phyloP scores from a whole-genome alignment of 2,329 filamentous ascomycete genomes.

The Aspergillus neoniger region DNA sequence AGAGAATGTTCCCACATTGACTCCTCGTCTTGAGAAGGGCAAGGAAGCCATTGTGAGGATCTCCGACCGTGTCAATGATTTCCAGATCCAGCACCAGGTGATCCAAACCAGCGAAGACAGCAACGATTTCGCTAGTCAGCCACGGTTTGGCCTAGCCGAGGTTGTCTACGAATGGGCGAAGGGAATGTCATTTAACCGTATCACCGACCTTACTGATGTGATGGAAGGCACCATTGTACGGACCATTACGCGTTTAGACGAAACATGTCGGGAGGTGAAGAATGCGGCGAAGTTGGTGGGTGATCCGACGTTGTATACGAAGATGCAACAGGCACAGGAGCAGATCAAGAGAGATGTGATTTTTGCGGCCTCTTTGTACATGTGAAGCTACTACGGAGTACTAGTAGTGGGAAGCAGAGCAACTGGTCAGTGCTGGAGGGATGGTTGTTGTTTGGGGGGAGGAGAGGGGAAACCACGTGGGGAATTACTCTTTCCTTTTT shows the following conservation, averaged over 20 bases:
- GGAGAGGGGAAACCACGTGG: conserved; percentile 15
- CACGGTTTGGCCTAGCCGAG: conserved; percentile 91
- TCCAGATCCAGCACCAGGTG: conserved; percentile 88
- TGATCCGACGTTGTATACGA: conserved; percentile 86
- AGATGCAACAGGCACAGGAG: conserved; percentile 97
- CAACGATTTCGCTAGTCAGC: conserved; percentile 85
- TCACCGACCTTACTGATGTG: conserved; percentile 92
- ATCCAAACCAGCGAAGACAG: conserved; percentile 86
- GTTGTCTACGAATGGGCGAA: conserved; percentile 98
- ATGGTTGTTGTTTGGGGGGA: neutral
- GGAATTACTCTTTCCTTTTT: neutral
- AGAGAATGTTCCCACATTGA: conserved; percentile 75
- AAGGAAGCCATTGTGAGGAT: conserved; percentile 85
- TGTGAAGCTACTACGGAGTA: conserved; percentile 55
- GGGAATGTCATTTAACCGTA: conserved; percentile 98
- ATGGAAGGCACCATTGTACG: conserved; percentile 96
- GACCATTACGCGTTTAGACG: conserved; percentile 89
- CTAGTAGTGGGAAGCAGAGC: neutral
- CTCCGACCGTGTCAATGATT: conserved; percentile 86
- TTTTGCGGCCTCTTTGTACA: conserved; percentile 83
- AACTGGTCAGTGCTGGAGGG: neutral
- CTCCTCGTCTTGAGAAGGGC: conserved; percentile 76
- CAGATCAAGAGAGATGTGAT: conserved; percentile 96
- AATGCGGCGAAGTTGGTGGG: conserved; percentile 94
- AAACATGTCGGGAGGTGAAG: conserved; percentile 96